phyloP scores from a whole-genome alignment of 208 protist species.

The Leishmania arabica region DNA sequence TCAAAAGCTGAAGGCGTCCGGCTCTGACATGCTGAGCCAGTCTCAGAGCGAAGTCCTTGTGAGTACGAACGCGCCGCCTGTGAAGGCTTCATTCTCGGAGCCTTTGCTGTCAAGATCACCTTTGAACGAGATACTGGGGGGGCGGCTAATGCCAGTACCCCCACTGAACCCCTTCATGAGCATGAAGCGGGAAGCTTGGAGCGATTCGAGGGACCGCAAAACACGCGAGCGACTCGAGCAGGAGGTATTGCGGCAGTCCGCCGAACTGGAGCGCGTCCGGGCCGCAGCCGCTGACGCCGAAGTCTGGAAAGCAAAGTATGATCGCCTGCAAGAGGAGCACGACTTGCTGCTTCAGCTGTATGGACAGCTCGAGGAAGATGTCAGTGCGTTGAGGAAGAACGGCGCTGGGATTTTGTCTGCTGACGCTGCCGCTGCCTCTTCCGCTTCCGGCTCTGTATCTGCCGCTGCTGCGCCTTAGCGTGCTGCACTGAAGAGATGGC shows the following conservation, averaged over 20 bases:
- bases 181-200: slow-evolving; percentile 20
- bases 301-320: slow-evolving; percentile 31
- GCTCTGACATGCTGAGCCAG: slow-evolving; percentile 4
- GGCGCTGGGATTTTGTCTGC: background rate
- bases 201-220: slow-evolving; percentile 27
- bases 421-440: background rate
- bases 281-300: slow-evolving; percentile 29
- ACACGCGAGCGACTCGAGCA: slow-evolving; percentile 54
- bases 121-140: background rate
- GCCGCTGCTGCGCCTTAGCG: slow-evolving; percentile 4
- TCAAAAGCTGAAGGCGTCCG: slow-evolving; percentile 15
- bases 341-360: slow-evolving; percentile 84
- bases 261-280: slow-evolving; percentile 71
- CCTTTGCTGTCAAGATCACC: background rate
- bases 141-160: slow-evolving; percentile 5
- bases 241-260: slow-evolving; percentile 73
- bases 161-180: slow-evolving; percentile 26
- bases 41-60: slow-evolving; percentile 9
- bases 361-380: slow-evolving; percentile 73
- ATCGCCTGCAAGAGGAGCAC: slow-evolving; percentile 53
- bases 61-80: background rate
- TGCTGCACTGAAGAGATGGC: background rate
- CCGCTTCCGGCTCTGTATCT: background rate
- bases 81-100: slow-evolving; percentile 17
- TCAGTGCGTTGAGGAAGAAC: slow-evolving; percentile 22